These are phyloP conservation scores for Penicillium chermesinum DNA, from an alignment of 495 filamentous ascomycete species.

Conservation along the genomic window DNA sequence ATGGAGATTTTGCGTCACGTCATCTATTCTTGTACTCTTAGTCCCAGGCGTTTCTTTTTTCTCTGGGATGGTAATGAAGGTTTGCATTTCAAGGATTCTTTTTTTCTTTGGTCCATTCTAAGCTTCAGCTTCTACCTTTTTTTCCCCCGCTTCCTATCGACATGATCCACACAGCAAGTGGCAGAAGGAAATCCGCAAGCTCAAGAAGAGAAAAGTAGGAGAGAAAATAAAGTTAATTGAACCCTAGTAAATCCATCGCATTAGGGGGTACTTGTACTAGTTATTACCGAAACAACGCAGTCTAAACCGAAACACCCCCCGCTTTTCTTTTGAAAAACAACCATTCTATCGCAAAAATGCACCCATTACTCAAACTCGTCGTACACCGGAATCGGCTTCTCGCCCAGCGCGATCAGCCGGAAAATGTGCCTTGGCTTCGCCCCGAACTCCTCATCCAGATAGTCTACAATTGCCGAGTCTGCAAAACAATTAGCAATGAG, in stretches of 20 bases:
- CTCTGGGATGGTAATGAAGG: conserved; percentile 11
- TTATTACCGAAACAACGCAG: conserved; percentile 1
- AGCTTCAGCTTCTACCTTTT: neutral
- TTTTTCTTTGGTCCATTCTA: neutral
- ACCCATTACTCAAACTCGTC: conserved; percentile 34
- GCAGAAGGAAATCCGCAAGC: too few species aligned
- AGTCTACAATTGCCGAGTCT: conserved; percentile 53
- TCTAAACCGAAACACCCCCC: conserved; percentile 10
- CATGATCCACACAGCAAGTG: too few species aligned
- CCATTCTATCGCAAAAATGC: neutral
- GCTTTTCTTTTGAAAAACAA: neutral
- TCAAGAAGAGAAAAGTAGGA: too few species aligned
- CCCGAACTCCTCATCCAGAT: conserved; percentile 43
- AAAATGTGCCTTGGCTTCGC: conserved; percentile 49
- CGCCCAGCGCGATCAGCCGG: conserved; percentile 46
- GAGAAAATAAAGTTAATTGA: too few species aligned
- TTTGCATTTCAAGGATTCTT: conserved; percentile 1
- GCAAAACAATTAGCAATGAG: too few species aligned
- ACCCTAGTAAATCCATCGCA: neutral
- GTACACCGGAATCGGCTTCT: conserved; percentile 48
- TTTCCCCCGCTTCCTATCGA: too few species aligned
- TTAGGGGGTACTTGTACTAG: neutral
- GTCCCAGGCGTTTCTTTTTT: neutral
- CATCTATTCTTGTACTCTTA: neutral
- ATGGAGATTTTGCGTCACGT: neutral